Base-by-base conservation (phyloP, 2,329 filamentous ascomycete genomes). In the Grosmannia huntii region DNA sequence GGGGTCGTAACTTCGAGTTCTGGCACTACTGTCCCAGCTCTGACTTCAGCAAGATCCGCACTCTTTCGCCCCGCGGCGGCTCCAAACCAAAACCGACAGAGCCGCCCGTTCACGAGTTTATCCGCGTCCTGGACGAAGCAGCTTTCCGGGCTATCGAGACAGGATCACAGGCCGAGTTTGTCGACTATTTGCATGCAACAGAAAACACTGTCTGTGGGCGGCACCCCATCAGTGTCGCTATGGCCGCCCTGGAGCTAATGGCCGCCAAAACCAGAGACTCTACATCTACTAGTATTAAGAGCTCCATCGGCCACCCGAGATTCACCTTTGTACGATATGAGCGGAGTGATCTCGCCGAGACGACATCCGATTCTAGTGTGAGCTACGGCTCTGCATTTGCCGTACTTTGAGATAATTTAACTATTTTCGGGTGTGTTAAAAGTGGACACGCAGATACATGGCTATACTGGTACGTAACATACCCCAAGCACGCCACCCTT, bases 311-410 rank as follows among this genome's bases (percentile, higher is more conserved):
- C 10, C 25, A 57, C 25, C 53, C 53, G 4, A 57, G 71, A 46
- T 95, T 97, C 71, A 83, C 80, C 65, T 90, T 97, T 66, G 78
- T 96, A 58, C 78, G 87, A 66, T 99, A 99, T 70, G 85, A 96
- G 68, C 82, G 91, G 60, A 99, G 92, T 71, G 85, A 83, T 60
- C 74, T 95, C 69, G 87, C 87, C 4, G 76, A 80, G 63, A 76
- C 77, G 33, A 75, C 85, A 1, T 70, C 68, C 19, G 89, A 96
- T 62, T 94, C 85, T 64, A 96, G 91, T 65, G 94, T 99, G 56
- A 96, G 91, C 72, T 99, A 99, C 71, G 90, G 89, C 3, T 92
- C 91, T 68, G 94, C 90, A 4, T 95, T 94, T 76, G 90, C 91
- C 10, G 77, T 91, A 19, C 67, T 90, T 38, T 90, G 25, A 57